Base-by-base conservation (phyloP, 2,329 filamentous ascomycete species). In the Ceratocystis lukuohia region DNA sequence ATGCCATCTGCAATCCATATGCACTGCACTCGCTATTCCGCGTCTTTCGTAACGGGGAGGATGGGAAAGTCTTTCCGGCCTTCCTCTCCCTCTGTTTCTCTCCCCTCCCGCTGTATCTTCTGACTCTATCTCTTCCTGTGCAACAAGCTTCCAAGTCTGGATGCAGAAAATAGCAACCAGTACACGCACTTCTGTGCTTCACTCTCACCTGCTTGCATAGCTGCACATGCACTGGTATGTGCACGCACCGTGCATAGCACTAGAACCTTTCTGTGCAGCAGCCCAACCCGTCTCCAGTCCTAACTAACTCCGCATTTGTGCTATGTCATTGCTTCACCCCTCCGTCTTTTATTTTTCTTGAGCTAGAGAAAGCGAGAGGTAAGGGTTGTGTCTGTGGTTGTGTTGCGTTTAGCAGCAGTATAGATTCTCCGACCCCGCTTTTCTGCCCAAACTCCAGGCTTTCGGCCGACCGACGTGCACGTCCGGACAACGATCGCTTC, bases 221-320 rank as follows among this genome's bases (percentile, higher is more conserved):
- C 37, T 41, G 37, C 37, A 41, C 10, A 41, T 41, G 28, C 53
- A 57, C 53, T 28, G 22, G 7, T 12, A 10, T 30, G 25, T 28
- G 15, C 53, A 17, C 53, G 53, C 53, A 25, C 53, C 28, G 53
- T 57, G 25, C 25, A 57, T 30, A 17, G 10, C 28, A 57, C 53
- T 57, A 57, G 53, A 57, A 57, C 22, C 28, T 12, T 50, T 57
- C 53, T 12, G 10, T 57, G 25, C 53, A 57, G 53, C 53, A 57
- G 53, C 53, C 53, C 53, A 57, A 57, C 53, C 37, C 37, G 10
- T 57, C 53, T 15, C 15, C n/a, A 50, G 22, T 57, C 53, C 22
- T 2, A 57, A 30, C 53, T 2, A 30, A 57, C 53, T 57, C 53
- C 53, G 53, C 53, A 57, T 57, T 57, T 57, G 53, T 57, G 53